Evolutionary conservation across 371 early-diverging fungal species (phyloP).

Genomic region (Lichtheimia ramosa): DNA sequence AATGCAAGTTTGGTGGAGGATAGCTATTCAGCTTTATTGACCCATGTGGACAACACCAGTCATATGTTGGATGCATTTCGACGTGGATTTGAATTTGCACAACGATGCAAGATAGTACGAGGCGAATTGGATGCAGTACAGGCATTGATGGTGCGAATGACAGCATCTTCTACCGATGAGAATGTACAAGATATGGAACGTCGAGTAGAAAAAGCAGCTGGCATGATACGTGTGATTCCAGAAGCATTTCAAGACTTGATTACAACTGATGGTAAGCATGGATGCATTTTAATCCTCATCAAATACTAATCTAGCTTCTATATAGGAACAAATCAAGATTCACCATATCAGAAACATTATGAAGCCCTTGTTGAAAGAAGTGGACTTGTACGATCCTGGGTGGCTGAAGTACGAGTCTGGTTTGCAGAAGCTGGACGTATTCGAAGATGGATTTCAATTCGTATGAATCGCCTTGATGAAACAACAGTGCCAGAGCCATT

Average conservation of each 20-base stretch:
- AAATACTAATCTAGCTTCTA: background rate
- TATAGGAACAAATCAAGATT: slow-evolving; percentile 6
- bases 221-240: slow-evolving; percentile 22
- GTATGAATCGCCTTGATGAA: slow-evolving; percentile 38
- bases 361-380: slow-evolving; percentile 33
- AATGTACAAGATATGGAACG: slow-evolving; percentile 41
- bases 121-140: slow-evolving; percentile 49
- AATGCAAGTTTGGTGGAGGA: too few relatives aligned
- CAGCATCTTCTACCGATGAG: slow-evolving; percentile 28
- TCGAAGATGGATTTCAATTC: slow-evolving; percentile 44
- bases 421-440: slow-evolving; percentile 51
- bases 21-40: slow-evolving; percentile 3
- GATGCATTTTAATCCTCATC: background rate
- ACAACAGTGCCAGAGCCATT: slow-evolving; percentile 29
- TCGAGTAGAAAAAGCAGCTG: slow-evolving; percentile 28
- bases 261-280: background rate
- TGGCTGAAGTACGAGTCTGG: slow-evolving; percentile 51
- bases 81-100: slow-evolving; percentile 33
- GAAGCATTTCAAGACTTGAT: slow-evolving; percentile 28
- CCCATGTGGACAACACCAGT: slow-evolving; percentile 27
- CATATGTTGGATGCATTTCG: slow-evolving; percentile 21
- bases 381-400: slow-evolving; percentile 43
- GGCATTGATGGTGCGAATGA: slow-evolving; percentile 38
- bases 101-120: slow-evolving; percentile 29
- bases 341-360: slow-evolving; percentile 27